Base-by-base conservation (phyloP, 139 green algal genomes). In the Chlamydomonas sphaeroides region DNA sequence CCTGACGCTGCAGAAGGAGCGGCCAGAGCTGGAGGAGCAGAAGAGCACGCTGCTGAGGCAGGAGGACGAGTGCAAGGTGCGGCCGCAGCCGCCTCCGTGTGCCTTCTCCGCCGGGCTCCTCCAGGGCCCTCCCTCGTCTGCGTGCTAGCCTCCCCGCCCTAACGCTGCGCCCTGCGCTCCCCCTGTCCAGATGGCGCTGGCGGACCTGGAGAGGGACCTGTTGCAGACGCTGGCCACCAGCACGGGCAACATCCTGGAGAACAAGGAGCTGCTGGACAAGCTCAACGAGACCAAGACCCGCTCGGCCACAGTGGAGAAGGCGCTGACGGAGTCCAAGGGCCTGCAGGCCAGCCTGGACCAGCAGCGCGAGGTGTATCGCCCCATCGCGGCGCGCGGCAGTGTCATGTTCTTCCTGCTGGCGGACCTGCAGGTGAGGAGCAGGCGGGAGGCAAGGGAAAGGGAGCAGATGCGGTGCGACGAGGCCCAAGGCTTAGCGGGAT, bases 251-350 rank as follows among this genome's bases (percentile, higher is more conserved):
- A 79, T 96, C 45, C 88, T 96, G 56, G 94, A 96, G 65, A 95
- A 98, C 84, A 84, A 91, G 65, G 88, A 88, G 45, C 91, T 98
- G 68, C 85, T 97, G 77, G 70, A 90, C 30, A 92, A 85, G 39
- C 89, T 98, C 30, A 93, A 96, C 49, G 88, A 95, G 68, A 93
- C 94, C 69, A 96, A 97, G 86, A 83, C 82, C 42, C 92, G 94
- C 66, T 82, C 78, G 41, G 78, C 53, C 33, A 92, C 83, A 28
- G 92, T 95, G 48, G 79, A 84, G 41, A 77, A 81, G 20, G 86
- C 88, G 28, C 86, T 97, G 78, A 77, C 77, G 15, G 84, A 93
- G 56, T 93, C 89, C 33, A 79, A 84, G 42, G 26, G 67, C 33
- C 81, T 97, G 63, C 86, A 94, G 72, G 83, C 65, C 10, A 86